phyloP scores from a whole-genome alignment of 2,329 filamentous ascomycete species.

The Apiospora rasikravindrae region DNA sequence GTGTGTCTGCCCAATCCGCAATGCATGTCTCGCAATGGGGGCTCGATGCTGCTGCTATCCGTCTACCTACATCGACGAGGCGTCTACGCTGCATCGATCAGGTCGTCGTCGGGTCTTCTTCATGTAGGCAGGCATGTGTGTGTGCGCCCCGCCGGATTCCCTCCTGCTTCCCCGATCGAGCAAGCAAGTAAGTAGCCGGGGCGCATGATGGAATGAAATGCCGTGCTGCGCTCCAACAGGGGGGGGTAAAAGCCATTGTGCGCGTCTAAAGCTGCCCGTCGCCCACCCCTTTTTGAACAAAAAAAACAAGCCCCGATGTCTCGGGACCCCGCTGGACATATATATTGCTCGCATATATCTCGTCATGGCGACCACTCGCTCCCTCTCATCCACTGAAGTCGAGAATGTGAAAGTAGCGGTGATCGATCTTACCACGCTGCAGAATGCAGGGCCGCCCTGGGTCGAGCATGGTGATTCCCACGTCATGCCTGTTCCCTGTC shows the following conservation, averaged over 20 bases:
- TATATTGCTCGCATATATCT: background rate
- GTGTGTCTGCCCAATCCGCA: background rate
- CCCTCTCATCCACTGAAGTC: background rate
- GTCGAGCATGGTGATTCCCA: background rate
- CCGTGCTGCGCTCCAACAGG: background rate
- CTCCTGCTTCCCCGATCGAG: background rate
- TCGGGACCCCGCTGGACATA: background rate
- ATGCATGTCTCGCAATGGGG: slow-evolving; percentile 5
- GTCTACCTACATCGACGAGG: background rate
- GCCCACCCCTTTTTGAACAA: background rate
- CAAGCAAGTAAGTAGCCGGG: background rate
- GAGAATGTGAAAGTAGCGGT: background rate
- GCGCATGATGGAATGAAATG: background rate
- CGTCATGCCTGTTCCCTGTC: background rate
- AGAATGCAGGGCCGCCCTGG: background rate
- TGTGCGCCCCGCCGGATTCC: background rate
- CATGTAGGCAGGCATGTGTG: background rate
- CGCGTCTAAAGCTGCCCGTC: background rate
- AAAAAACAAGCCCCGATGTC: background rate
- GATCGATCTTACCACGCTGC: background rate
- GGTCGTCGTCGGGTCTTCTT: background rate
- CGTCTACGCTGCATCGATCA: background rate
- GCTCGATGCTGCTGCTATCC: slow-evolving; percentile 11
- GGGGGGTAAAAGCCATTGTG: background rate
- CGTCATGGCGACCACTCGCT: background rate